Conservation (phyloP, 2,329 filamentous ascomycete species). For the Fusarium longipes region DNA sequence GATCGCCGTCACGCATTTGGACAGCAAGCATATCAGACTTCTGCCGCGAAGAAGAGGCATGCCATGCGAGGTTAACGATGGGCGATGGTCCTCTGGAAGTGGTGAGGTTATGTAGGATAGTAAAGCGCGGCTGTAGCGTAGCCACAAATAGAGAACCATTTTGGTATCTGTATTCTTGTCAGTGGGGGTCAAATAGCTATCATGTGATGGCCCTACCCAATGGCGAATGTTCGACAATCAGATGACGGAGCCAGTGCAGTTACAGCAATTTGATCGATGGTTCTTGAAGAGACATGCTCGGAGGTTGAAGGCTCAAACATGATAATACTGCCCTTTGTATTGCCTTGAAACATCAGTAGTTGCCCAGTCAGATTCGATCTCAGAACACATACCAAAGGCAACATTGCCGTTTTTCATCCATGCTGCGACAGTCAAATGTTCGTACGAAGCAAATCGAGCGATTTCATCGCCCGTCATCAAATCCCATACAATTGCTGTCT, state of each 20-base stretch:
- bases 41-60: slow-evolving; percentile 93
- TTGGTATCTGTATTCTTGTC: slow-evolving; percentile 74
- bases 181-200: slow-evolving; percentile 8
- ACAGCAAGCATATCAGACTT: slow-evolving; percentile 98
- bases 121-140: slow-evolving; percentile 89
- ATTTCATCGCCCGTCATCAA: slow-evolving; percentile 91
- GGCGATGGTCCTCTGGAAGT: slow-evolving; percentile 86
- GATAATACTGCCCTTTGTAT: slow-evolving; percentile 91
- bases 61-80: slow-evolving; percentile 90
- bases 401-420: slow-evolving; percentile 99
- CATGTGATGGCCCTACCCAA: slow-evolving; percentile 73
- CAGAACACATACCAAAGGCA: slow-evolving; percentile 80
- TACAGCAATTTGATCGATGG: slow-evolving; percentile 90
- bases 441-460: slow-evolving; percentile 91
- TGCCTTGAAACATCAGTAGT: slow-evolving; percentile 68
- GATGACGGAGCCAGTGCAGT: slow-evolving; percentile 90
- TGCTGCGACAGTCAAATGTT: slow-evolving; percentile 82
- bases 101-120: slow-evolving; percentile 90
- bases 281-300: slow-evolving; percentile 90
- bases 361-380: slow-evolving; percentile 3
- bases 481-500: slow-evolving; percentile 97
- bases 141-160: slow-evolving; percentile 95
- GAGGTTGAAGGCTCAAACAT: slow-evolving; percentile 93
- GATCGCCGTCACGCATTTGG: slow-evolving; percentile 89
- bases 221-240: slow-evolving; percentile 94